Percentiles rank a stretch among this genome's conserved stretches.
phyloP scores from a whole-genome alignment of 75 land plant genomes.

The Cunninghamia lanceolata region DNA sequence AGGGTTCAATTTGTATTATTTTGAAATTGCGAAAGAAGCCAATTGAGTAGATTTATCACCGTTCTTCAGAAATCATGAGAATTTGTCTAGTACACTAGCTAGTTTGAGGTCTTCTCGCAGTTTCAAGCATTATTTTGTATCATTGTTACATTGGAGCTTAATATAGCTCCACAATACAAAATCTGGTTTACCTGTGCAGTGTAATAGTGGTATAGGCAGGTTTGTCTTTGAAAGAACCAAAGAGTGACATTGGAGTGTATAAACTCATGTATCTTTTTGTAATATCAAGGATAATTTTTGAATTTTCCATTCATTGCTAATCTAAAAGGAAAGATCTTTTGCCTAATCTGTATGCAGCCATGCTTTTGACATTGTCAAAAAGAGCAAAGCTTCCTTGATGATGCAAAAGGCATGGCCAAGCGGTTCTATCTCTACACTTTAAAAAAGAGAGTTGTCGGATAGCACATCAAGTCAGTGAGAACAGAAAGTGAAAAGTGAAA shows the following conservation, averaged over 20 bases:
- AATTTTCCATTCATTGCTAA: neutral
- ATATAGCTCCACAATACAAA: neutral
- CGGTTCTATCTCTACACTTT: neutral
- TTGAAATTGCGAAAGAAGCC: constrained; percentile 1
- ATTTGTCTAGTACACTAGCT: neutral
- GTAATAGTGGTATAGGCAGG: neutral
- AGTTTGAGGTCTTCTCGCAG: neutral
- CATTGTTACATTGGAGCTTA: neutral
- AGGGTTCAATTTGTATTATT: neutral
- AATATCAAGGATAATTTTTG: neutral
- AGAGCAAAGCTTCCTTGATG: neutral
- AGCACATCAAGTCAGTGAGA: neutral
- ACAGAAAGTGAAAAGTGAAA: neutral
- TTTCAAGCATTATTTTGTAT: neutral
- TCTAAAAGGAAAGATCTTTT: neutral
- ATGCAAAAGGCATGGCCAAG: neutral
- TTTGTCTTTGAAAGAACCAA: constrained; percentile 1
- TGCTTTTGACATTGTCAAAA: neutral
- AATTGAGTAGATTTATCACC: neutral
- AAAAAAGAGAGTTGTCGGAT: neutral
- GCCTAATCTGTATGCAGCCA: neutral
- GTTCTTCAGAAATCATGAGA: constrained; percentile 1
- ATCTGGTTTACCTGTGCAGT: neutral
- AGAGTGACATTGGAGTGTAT: neutral
- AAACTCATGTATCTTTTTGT: neutral